Evolutionary conservation across 225 moss, liverwort and hornwort species (phyloP).

Genomic region (Polytrichum formosum): DNA sequence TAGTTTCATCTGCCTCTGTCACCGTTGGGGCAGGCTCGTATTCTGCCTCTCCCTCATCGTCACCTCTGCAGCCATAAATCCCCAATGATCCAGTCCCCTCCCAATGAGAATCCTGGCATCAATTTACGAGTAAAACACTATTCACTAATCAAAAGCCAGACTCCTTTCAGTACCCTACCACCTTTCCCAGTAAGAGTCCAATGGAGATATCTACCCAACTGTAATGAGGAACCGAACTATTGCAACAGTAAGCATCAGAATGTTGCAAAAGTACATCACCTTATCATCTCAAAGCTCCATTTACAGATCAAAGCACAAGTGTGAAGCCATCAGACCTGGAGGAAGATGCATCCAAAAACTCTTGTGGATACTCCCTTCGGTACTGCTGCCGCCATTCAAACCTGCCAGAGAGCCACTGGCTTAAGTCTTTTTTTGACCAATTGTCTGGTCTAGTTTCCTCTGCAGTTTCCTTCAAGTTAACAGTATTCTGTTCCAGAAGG

Average conservation of each 20-base stretch:
- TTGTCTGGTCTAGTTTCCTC: not conserved
- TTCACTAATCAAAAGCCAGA: no score
- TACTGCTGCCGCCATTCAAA: slow-evolving; percentile 98
- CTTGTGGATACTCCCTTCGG: slow-evolving; percentile 86
- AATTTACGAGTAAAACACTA: no score
- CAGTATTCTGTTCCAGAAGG: no score
- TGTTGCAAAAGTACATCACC: no score
- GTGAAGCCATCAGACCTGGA: slow-evolving; percentile 43
- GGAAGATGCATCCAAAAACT: slow-evolving; percentile 78
- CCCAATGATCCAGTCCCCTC: slow-evolving; percentile 3
- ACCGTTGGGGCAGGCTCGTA: slow-evolving; percentile 77
- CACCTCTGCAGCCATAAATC: slow-evolving; percentile 46
- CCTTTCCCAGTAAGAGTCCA: no score
- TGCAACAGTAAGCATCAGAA: no score
- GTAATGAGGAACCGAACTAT: no score
- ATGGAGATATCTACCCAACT: no score
- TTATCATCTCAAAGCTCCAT: not conserved
- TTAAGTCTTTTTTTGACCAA: no score
- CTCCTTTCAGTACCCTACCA: no score
- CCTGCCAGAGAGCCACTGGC: slow-evolving; percentile 23
- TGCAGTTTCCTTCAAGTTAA: slow-evolving; percentile 12
- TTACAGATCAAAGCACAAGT: not conserved
- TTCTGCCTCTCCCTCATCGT: slow-evolving; percentile 73
- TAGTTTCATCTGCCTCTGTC: slow-evolving; percentile 74
- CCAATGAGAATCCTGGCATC: no score